phyloP scores from a whole-genome alignment of 163 green algal species.

The Chlamydomonas reinhardtii region DNA sequence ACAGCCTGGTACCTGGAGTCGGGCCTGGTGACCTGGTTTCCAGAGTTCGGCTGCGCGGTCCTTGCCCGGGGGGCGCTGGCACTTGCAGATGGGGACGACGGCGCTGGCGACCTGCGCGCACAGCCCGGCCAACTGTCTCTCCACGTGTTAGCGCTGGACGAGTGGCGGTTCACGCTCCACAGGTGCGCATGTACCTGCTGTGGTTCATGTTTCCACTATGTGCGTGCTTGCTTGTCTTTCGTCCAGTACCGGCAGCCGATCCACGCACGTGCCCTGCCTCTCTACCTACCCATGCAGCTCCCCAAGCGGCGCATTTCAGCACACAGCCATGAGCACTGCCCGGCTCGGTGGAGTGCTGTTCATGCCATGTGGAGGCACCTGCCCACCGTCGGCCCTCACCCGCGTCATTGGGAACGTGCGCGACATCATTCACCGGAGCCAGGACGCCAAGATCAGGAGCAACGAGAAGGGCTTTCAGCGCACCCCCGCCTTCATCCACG shows the following conservation, averaged over 20 bases:
- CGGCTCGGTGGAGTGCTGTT: too few relatives aligned
- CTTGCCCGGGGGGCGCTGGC: slow-evolving; percentile 23
- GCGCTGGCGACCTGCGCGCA: background rate
- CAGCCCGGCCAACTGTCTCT: slow-evolving; percentile 23
- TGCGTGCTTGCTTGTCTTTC: background rate
- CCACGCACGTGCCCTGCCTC: too few relatives aligned
- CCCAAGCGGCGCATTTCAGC: too few relatives aligned
- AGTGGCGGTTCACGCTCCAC: slow-evolving; percentile 52
- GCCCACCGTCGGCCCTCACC: background rate
- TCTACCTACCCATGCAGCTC: too few relatives aligned
- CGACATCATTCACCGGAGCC: background rate
- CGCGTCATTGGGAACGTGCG: background rate
- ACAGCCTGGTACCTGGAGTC: background rate
- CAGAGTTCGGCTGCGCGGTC: slow-evolving; percentile 51
- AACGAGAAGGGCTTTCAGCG: slow-evolving; percentile 13
- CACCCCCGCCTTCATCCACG: slow-evolving; percentile 52
- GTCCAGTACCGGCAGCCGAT: background rate
- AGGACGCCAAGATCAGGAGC: too few relatives aligned
- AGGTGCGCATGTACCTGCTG: background rate
- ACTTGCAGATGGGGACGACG: too few relatives aligned
- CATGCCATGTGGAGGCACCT: background rate
- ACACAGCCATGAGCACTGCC: too few relatives aligned
- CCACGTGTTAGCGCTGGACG: slow-evolving; percentile 55
- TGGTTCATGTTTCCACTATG: background rate
- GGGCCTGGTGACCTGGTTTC: slow-evolving; percentile 36